Base-by-base conservation (phyloP, 441 rosid species). In the Erodium moschatum region DNA sequence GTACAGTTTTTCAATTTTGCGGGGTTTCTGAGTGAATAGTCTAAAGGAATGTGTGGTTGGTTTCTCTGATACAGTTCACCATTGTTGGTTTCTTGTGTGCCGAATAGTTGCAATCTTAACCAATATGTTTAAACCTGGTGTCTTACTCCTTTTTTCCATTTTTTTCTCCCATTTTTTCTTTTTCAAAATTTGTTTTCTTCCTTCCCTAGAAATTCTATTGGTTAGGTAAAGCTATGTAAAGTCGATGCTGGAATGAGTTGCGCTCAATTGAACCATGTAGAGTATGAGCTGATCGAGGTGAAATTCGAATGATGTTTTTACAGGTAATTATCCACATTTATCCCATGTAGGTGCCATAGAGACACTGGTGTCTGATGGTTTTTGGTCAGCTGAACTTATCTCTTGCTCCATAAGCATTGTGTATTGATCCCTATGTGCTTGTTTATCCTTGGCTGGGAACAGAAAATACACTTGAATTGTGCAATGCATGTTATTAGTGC, bases 161-260 rank as follows among this genome's bases (percentile, higher is more conserved):
- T 75, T 67, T 69, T 31, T 64, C 13, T 40, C 12, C 2, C 35
- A 44, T 54, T 61, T 11, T 70, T 13, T 58, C 77, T 21, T 48
- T 46, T 35, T 18, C 54, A 40, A 35, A 35, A 5, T 40, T 40
- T 40, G 10, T 48, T 76, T 73, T 66, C 64, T 40, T 67, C 76
- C 72, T 70, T 71, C 75, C 78, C 77, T 81, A 79, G 85, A 80
- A 66, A 70, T 70, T 65, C 66, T 72, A 69, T 72, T 79, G 73
- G 72, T 80, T 81, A 71, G 72, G 67, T 81, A 40, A 81, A 82
- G 86, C 85, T 81, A 80, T 84, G 68, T 76, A 74, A 74, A 72
- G 90, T 73, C 79, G 77, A 76, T 67, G 82, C 76, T 67, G 81
- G 81, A 82, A 81, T 84, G 84, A 75, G 64, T 72, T 71, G 76